Evolutionary conservation across 2,329 filamentous ascomycete species (phyloP), one percentile per base, ranked within the genome.

Genomic region (Hirsutella rhossiliensis): DNA sequence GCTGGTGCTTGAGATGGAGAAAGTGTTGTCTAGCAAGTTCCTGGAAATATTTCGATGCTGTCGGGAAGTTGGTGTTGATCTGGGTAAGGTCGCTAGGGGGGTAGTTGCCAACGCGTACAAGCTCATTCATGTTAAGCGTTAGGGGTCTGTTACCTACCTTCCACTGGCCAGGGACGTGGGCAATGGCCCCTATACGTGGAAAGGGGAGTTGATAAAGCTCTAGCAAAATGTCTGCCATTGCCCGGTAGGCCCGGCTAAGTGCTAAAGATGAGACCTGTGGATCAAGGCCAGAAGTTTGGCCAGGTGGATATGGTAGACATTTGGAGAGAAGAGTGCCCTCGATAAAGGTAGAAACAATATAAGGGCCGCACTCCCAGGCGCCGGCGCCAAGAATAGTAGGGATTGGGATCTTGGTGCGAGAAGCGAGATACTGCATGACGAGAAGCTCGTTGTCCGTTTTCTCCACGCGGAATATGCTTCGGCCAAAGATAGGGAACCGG

Each of bases 11-110:
- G 4, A 67, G 52, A 31, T 63, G 60, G 19, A 50, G 50, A 13
- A 71, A 48, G 39, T 71, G 59, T 41, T 64, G 52, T 12, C 66
- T 57, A 3, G 64, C 61, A 5, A 69, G 51, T 2, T 53, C 55
- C 13, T 45, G 39, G 38, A 60, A 64, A 53, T 63, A 68, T 4
- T 58, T 56, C n/a, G 41, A 37, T 23, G 38, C 8, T 7, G 38
- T 39, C 12, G 11, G 20, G 15, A 39, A 39, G 38, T 8, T 27
- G 5, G 27, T 12, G 4, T n/a, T n/a, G n/a, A n/a, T n/a, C n/a
- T 13, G 3, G 13, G 19, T 4, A n/a, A 39, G 28, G 11, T 20
- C 38, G 4, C 8, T 5, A 7, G 41, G 41, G 17, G 41, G 41
- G 30, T n/a, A 34, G 19, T 42, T 42, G 17, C 30, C 41, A 4